Base-by-base conservation (phyloP, 352 stramenopile genomes). In the Globisporangium heterothallicum region DNA sequence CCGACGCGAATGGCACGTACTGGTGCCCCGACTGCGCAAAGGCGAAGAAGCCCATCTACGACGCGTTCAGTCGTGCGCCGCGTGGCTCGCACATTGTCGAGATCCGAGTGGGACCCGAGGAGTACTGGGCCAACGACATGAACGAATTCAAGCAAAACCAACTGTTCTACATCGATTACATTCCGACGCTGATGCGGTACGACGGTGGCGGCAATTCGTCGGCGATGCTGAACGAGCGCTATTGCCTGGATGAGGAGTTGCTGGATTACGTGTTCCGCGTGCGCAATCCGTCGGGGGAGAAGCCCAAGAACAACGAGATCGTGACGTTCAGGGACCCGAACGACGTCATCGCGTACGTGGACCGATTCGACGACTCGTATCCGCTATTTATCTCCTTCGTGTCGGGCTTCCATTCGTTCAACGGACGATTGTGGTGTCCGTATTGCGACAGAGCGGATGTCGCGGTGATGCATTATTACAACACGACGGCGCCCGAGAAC, bases 111-210 rank as follows among this genome's bases (percentile, higher is more conserved):
- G 81, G 81, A 0, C 49, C 68, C 2, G 51, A 78, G 10, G 51
- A 53, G 3, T 74, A 86, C 26, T 92, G 81, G 81, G 77, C 79
- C 58, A 67, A 92, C 58, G 59, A 86, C 47, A 72, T 72, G 56
- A 92, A 92, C 42, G 60, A 70, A 25, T 92, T 92, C 55, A 64
- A 69, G 22, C 78, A 89, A 61, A 88, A 90, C 51, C 74, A 88
- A 56, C 62, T 88, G 30, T 88, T 92, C 53, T 89, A 89, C 61
- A 88, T 92, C 29, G 76, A 88, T 65, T 85, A 84, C 32, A 68
- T 92, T 42, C 81, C 81, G 29, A 76, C 81, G 24, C 49, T 92
- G 16, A 79, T 92, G 48, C 66, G 74, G n/a, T 92, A 92, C 64
- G 76, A 90, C 5, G 81, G 81, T 38, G 64, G 70, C 41, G 76